phyloP scores from a whole-genome alignment of 2,329 filamentous ascomycete genomes.

The Bimuria novae-zelandiae region DNA sequence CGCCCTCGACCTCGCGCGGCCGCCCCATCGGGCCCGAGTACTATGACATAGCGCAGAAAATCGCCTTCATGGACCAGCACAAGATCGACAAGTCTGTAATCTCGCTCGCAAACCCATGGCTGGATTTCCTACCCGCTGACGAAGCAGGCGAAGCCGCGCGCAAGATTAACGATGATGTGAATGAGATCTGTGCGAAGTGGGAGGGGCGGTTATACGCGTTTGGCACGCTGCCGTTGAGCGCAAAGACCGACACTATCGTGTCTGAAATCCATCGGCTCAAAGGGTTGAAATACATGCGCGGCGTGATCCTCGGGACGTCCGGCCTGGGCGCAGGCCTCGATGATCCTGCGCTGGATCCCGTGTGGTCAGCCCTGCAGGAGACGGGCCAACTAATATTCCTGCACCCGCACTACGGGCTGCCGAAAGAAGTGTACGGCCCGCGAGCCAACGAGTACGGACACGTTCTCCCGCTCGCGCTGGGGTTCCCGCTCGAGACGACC shows the following conservation, averaged over 20 bases:
- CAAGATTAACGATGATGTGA: slow-evolving; percentile 78
- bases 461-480: slow-evolving; percentile 81
- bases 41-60: slow-evolving; percentile 77
- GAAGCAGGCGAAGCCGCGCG: slow-evolving; percentile 68
- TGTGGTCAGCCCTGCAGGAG: slow-evolving; percentile 72
- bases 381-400: slow-evolving; percentile 74
- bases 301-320: slow-evolving; percentile 86
- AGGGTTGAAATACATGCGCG: slow-evolving; percentile 70
- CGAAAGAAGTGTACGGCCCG: slow-evolving; percentile 77
- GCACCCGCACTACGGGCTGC: slow-evolving; percentile 91
- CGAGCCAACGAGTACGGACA: slow-evolving; percentile 78
- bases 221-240: slow-evolving; percentile 77
- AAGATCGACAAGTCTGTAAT: slow-evolving; percentile 81
- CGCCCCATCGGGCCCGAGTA: slow-evolving; percentile 84
- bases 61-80: slow-evolving; percentile 87
- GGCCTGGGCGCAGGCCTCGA: slow-evolving; percentile 82
- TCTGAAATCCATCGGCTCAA: slow-evolving; percentile 67
- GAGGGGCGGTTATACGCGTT: slow-evolving; percentile 79
- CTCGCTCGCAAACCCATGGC: slow-evolving; percentile 90
- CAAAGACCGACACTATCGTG: slow-evolving; percentile 63
- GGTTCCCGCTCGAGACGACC: slow-evolving; percentile 91
- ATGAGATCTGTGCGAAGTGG: slow-evolving; percentile 68
- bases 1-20: slow-evolving; percentile 63
- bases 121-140: slow-evolving; percentile 73
- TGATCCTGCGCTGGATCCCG: slow-evolving; percentile 71